Conservation (phyloP, 2,329 filamentous ascomycete species). For the Xylariaceae sp. region DNA sequence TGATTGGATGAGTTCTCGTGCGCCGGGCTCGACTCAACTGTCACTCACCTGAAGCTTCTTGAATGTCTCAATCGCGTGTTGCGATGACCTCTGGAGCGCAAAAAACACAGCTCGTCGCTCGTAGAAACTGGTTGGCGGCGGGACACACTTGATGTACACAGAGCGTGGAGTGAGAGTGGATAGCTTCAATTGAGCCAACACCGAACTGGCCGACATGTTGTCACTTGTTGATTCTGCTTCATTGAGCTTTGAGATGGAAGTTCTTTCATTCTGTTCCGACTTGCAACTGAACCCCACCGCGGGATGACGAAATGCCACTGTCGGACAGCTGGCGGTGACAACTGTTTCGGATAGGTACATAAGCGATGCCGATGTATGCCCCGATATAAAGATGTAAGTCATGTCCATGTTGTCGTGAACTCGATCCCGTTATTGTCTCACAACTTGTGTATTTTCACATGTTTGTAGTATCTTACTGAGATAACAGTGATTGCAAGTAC, state of each 20-base stretch:
- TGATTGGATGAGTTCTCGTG: background rate
- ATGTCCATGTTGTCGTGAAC: too few species aligned
- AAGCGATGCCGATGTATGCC: background rate
- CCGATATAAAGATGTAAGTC: too few species aligned
- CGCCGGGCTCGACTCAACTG: slow-evolving; percentile 28
- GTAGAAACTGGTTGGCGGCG: slow-evolving; percentile 45
- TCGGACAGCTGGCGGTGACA: background rate
- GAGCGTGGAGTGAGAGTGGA: slow-evolving; percentile 29
- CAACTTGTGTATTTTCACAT: too few species aligned
- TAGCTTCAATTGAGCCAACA: slow-evolving; percentile 29
- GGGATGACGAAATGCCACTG: background rate
- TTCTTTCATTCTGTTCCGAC: background rate
- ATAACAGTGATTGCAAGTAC: too few species aligned
- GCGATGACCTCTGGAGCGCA: slow-evolving; percentile 37
- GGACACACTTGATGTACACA: slow-evolving; percentile 47
- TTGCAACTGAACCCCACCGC: too few species aligned
- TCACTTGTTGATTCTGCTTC: slow-evolving; percentile 1
- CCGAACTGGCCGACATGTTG: slow-evolving; percentile 24
- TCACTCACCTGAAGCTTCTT: slow-evolving; percentile 40
- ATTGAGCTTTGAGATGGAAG: background rate
- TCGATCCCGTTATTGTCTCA: too few species aligned
- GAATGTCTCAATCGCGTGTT: slow-evolving; percentile 45
- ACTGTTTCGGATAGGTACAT: background rate
- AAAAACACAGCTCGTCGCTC: slow-evolving; percentile 53
- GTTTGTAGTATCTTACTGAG: too few species aligned